Evolutionary conservation across 225 moss, liverwort and hornwort species (phyloP).

Genomic region (Ulota crispa): DNA sequence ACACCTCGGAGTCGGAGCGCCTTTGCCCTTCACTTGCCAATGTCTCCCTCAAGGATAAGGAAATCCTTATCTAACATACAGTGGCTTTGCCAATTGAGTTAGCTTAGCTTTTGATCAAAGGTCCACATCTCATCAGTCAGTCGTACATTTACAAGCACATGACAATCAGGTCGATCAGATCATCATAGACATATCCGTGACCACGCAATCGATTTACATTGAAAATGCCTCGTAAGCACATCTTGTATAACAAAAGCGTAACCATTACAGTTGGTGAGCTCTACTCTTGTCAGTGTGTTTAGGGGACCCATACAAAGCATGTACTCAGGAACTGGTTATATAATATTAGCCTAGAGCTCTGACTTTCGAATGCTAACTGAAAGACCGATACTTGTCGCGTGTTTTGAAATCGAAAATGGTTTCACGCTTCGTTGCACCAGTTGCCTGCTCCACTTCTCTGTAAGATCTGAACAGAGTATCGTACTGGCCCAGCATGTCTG

Average conservation of each 20-base stretch:
- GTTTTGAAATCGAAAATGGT: background rate
- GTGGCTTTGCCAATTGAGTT: no score
- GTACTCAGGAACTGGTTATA: background rate
- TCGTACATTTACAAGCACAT: background rate
- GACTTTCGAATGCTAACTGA: background rate
- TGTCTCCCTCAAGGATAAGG: slow-evolving; percentile 25
- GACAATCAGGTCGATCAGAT: background rate
- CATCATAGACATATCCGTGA: background rate
- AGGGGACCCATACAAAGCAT: background rate
- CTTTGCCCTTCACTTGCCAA: slow-evolving; percentile 16
- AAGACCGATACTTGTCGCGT: no score
- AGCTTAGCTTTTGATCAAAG: background rate
- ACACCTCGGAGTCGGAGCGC: background rate
- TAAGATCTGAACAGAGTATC: background rate
- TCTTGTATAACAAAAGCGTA: background rate
- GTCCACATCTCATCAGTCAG: background rate
- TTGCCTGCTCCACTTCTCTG: no score
- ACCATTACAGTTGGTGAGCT: background rate
- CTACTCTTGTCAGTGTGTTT: background rate
- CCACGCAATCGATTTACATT: background rate
- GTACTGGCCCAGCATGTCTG: background rate
- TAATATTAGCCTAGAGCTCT: no score
- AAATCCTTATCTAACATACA: slow-evolving; percentile 29
- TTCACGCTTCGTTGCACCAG: no score
- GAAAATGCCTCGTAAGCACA: background rate